Base-by-base conservation (phyloP, 2,329 filamentous ascomycete genomes). In the Stagonosporopsis cucurbitacearum region DNA sequence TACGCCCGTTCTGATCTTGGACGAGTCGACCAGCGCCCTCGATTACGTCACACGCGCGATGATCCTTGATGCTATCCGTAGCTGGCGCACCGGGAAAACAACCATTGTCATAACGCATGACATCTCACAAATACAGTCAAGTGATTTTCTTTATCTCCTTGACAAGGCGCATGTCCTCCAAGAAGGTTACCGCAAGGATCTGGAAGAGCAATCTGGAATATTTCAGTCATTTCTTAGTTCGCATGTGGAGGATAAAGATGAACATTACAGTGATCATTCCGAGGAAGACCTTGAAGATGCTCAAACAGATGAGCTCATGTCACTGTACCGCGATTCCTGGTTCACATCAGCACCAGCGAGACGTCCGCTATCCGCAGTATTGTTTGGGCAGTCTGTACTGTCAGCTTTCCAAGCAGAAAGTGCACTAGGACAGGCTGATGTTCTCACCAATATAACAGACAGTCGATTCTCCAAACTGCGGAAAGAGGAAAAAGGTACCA, bases 31-130 rank as follows among this genome's bases (percentile, higher is more conserved):
- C 0, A 95, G 91, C 72, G 91, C 91, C 0, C 79, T 98, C 9
- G 94, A 98, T 65, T 85, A 87, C n/a, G 80, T 83, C 9, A 93
- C 84, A 52, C 84, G 88, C 58, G 77, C 77, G 0, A 74, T 87
- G 12, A 83, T 96, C 33, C 88, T 96, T 81, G 84, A 89, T 37
- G 85, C 87, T 0, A 88, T 97, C 48, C 83, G 91, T 7, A 69
- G 82, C 19, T 97, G 92, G 94, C 83, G 95, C 20, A 79, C 77
- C 32, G 88, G 84, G 0, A 95, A 91, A 71, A 97, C 93, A 0
- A 98, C 94, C 0, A 90, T 98, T 47, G 86, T 98, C 62, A 94
- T 98, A 65, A 97, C 95, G 0, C 94, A 98, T 68, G 92, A 98
- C 61, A 84, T 95, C 28, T 83, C 86, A 0, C 89, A 94, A 62